These are phyloP conservation scores for Elongisporangium prolatum DNA, from an alignment of 352 stramenopile species.

Conservation along the genomic window DNA sequence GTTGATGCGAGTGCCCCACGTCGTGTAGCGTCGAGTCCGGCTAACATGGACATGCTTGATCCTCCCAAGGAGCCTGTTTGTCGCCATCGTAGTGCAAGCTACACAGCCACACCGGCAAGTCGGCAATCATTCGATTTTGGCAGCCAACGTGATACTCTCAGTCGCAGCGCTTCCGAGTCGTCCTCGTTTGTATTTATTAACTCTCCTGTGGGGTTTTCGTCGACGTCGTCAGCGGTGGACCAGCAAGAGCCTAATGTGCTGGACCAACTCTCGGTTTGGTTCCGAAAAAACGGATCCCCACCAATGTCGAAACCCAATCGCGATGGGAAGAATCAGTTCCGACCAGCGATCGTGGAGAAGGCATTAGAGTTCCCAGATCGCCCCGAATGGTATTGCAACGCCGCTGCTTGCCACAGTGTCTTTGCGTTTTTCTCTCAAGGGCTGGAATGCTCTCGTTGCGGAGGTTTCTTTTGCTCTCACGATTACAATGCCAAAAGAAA, in stretches of 20 bases:
- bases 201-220: conserved; percentile 14
- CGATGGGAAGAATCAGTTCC: background rate
- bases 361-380: conserved; percentile 50
- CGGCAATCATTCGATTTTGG: background rate
- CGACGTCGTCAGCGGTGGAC: background rate
- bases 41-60: background rate
- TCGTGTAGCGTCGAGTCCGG: background rate
- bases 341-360: conserved; percentile 2
- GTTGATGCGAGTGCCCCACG: background rate
- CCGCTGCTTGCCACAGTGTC: conserved; percentile 44
- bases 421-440: conserved; percentile 63
- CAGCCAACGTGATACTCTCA: conserved; percentile 12
- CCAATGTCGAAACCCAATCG: conserved; percentile 3
- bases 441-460: conserved; percentile 41
- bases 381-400: conserved; percentile 75
- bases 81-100: background rate
- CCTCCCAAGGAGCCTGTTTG: background rate
- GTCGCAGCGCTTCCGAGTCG: conserved; percentile 31
- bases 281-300: conserved; percentile 5
- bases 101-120: background rate
- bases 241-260: background rate
- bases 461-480: conserved; percentile 50
- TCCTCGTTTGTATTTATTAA: conserved; percentile 48
- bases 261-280: background rate
- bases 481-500: conserved; percentile 39